Base-by-base conservation (phyloP, 2,329 filamentous ascomycete genomes). In the Nemania sp. region DNA sequence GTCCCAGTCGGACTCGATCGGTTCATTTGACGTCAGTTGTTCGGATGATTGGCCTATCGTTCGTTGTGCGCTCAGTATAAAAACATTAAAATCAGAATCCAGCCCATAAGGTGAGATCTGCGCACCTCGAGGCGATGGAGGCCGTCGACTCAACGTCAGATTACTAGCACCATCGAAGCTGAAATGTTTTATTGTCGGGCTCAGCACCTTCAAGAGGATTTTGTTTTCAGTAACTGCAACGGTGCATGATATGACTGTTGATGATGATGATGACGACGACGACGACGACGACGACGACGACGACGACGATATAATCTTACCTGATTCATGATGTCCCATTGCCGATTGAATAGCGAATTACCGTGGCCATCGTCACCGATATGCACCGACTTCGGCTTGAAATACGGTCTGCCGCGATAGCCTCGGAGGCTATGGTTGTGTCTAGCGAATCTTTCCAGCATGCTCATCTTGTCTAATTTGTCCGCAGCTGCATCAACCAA, bases 161-260 rank as follows among this genome's bases (percentile, higher is more conserved):
- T 53, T 43, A 37, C 57, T 59, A 7, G 53, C 48, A 17, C 72
- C 71, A 50, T 74, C 72, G 11, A 73, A 60, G 45, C 64, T 67
- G 47, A 73, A 72, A 50, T 72, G 65, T 32, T 51, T 67, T 58
- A 70, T 68, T 4, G 68, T 72, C 15, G 71, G 71, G 37, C 68
- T 73, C 35, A 72, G 45, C 10, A 72, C 60, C 72, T 74, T 49
- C n/a, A 18, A 51, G 7, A 20, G 20, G 40, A 49, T 34, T 7
- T 12, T 48, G 25, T 54, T 21, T 45, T 57, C n/a, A 60, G 46
- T 55, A 13, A 10, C 12, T 39, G 34, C n/a, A 43, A 46, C 43
- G 45, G 42, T 43, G 21, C 52, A 7, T 20, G 17, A 13, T 5
- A 7, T 32, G 17, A n/a, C 13, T 48, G 45, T 6, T 45, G 50